phyloP scores from a whole-genome alignment of 1,139 yeast genomes.

The Magnusiomyces clavatus region DNA sequence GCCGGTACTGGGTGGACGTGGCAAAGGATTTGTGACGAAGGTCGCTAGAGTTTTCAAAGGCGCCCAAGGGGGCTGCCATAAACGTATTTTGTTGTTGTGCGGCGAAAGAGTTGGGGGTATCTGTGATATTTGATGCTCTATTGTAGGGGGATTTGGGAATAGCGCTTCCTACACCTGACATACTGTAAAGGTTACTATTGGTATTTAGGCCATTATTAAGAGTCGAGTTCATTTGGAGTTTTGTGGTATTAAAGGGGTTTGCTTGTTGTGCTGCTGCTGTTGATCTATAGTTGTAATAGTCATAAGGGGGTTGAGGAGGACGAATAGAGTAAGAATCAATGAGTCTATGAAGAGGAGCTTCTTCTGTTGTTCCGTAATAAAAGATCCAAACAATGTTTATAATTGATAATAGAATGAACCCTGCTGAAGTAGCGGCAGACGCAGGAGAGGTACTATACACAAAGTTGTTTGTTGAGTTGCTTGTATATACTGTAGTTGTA shows the following conservation, averaged over 20 bases:
- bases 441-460: conserved; percentile 59
- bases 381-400: conserved; percentile 69
- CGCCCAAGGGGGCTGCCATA: conserved; percentile 46
- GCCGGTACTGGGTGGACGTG: neutral
- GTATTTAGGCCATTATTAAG: neutral
- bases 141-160: neutral
- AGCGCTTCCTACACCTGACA: neutral
- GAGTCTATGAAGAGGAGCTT: conserved; percentile 65
- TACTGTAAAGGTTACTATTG: neutral
- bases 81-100: conserved; percentile 19
- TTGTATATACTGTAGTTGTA: conserved; percentile 69
- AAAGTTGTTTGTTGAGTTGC: conserved; percentile 73
- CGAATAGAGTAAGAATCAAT: conserved; percentile 59
- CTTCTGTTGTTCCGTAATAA: conserved; percentile 54
- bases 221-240: neutral
- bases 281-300: neutral
- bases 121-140: neutral
- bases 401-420: conserved; percentile 75
- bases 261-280: neutral
- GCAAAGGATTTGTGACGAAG: conserved; percentile 8
- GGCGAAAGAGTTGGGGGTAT: neutral
- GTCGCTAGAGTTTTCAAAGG: conserved; percentile 45
- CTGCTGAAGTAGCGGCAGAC: conserved; percentile 89
- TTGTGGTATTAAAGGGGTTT: conserved; percentile 5
- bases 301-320: conserved; percentile 16